phyloP scores from a whole-genome alignment of 345 rosid genomes.

The Cardamine chenopodiifolia region DNA sequence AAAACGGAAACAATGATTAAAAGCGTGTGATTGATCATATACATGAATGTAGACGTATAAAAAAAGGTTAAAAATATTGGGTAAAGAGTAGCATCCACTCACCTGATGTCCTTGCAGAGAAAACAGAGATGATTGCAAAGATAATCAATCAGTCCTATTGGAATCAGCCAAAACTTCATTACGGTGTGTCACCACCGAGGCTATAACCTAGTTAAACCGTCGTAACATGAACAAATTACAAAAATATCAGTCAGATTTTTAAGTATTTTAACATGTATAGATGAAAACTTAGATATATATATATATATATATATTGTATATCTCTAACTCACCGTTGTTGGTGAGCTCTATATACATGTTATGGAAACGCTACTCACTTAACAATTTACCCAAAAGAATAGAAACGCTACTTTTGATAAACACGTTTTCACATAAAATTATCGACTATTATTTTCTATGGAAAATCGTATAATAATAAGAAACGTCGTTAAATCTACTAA shows the following conservation, averaged over 20 bases:
- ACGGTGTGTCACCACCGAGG: background rate
- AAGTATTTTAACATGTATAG: background rate
- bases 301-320: no score
- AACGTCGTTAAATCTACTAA: no score
- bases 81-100: constrained; percentile 1
- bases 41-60: no score
- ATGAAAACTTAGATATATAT: background rate
- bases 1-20: background rate
- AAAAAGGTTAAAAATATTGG: no score
- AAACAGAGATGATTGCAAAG: constrained; percentile 37
- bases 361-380: no score
- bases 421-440: no score
- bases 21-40: no score
- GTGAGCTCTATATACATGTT: no score
- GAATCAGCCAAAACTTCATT: background rate
- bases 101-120: constrained; percentile 29
- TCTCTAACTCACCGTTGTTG: background rate
- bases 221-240: background rate
- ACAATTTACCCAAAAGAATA: no score
- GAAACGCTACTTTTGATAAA: no score
- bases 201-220: constrained; percentile 3
- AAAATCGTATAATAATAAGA: no score
- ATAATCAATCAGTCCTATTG: constrained; percentile 30
- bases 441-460: no score
- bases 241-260: background rate